Evolutionary conservation across 768 basidiomycete genomes (phyloP).

Genomic region (Russula abietina): DNA sequence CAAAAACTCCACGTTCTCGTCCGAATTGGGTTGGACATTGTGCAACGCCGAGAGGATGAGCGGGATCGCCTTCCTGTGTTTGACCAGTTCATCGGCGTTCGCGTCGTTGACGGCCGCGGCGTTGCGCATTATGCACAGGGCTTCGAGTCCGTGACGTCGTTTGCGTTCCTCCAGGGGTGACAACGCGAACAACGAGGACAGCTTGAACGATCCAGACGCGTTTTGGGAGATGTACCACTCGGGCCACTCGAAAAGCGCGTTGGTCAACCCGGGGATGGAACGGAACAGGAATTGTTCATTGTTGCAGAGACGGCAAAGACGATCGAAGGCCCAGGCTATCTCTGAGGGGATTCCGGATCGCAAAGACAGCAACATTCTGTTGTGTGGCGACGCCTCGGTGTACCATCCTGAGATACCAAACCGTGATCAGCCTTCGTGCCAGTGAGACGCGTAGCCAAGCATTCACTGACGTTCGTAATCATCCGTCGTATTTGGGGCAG

Average conservation of each 20-base stretch:
- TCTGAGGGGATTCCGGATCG: conserved; percentile 78
- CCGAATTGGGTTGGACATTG: conserved; percentile 52
- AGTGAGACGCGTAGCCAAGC: conserved; percentile 6
- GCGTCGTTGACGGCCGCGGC: conserved; percentile 61
- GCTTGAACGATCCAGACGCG: conserved; percentile 8
- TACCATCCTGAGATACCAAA: conserved; percentile 59
- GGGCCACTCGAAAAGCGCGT: conserved; percentile 84
- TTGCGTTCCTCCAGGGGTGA: conserved; percentile 46
- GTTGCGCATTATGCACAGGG: conserved; percentile 83
- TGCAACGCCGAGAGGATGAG: conserved; percentile 61
- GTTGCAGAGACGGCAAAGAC: conserved; percentile 71
- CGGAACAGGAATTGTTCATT: conserved; percentile 73
- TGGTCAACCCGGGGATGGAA: conserved; percentile 70
- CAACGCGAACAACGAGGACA: conserved; percentile 47
- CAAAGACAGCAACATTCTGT: conserved; percentile 87
- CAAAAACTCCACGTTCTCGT: conserved; percentile 66
- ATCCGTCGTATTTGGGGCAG: conserved; percentile 43
- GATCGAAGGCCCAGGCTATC: conserved; percentile 84
- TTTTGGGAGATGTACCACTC: conserved; percentile 62
- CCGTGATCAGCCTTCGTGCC: conserved; percentile 12
- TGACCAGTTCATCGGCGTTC: conserved; percentile 56
- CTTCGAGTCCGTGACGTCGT: conserved; percentile 76
- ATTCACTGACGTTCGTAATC: conserved; percentile 63
- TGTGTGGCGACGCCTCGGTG: conserved; percentile 70
- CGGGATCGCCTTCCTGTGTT: conserved; percentile 55